phyloP scores from a whole-genome alignment of 2,329 filamentous ascomycete species.

The Zopfia rhizophila region DNA sequence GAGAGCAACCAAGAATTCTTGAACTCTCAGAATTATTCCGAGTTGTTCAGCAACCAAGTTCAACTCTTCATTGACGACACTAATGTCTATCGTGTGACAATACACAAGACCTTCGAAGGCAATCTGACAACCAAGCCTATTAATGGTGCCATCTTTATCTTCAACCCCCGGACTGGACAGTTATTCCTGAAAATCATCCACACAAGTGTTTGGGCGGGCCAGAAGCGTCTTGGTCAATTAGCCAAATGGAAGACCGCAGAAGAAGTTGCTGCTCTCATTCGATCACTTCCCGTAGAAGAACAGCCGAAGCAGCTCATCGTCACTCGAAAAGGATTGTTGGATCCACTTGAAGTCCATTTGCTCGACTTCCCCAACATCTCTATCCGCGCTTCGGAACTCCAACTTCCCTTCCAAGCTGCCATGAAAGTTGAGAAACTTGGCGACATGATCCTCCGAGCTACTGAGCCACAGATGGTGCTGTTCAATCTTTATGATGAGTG shows the following conservation, averaged over 20 bases:
- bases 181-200: conserved; percentile 99
- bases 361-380: conserved; percentile 99
- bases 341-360: conserved; percentile 95
- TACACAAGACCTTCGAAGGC: conserved; percentile 99
- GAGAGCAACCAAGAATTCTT: conserved; percentile 99
- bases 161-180: conserved; percentile 98
- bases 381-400: conserved; percentile 94
- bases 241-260: conserved; percentile 99
- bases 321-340: conserved; percentile 93
- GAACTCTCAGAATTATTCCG: conserved; percentile 99
- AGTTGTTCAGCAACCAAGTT: conserved; percentile 98
- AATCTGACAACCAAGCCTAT: conserved; percentile 99
- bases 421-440: conserved; percentile 99
- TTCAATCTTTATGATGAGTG: conserved; percentile 99
- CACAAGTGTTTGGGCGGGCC: conserved; percentile 98
- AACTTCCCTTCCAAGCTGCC: conserved; percentile 97
- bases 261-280: conserved; percentile 97
- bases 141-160: conserved; percentile 99
- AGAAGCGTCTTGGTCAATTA: conserved; percentile 97
- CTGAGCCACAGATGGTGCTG: conserved; percentile 99
- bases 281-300: conserved; percentile 95
- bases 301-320: conserved; percentile 99
- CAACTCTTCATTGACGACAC: conserved; percentile 99
- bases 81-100: conserved; percentile 98
- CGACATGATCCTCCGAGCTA: conserved; percentile 98